Conservation (phyloP, 495 filamentous ascomycete genomes). For the Neurospora discreta region DNA sequence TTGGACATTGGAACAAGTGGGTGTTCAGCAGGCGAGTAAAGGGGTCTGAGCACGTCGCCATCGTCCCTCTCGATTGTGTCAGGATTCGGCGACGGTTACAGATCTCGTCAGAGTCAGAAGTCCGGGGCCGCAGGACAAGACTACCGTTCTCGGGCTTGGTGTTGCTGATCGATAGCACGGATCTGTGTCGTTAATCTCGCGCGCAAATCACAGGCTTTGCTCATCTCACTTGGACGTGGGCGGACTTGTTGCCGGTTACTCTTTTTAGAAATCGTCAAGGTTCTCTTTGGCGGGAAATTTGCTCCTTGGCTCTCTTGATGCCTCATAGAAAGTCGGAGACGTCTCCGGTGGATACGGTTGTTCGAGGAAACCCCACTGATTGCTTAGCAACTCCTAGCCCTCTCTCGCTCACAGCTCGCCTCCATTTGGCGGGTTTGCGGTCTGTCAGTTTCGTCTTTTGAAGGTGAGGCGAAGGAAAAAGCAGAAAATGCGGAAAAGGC, state of each 20-base stretch:
- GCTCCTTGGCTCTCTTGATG: not conserved
- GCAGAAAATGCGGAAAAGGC: not conserved
- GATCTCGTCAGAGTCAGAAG: not conserved
- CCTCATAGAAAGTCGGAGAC: not conserved
- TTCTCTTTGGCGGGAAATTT: not conserved
- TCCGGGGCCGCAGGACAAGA: not conserved
- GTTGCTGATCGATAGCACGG: not conserved
- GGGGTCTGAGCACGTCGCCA: not conserved
- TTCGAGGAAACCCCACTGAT: not conserved
- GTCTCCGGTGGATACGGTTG: not conserved
- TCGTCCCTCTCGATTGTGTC: not conserved
- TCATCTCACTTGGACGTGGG: not conserved
- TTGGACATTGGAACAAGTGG: not conserved
- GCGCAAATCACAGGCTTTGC: not conserved
- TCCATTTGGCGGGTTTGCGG: not conserved
- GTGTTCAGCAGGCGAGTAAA: not conserved
- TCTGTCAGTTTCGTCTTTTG: not conserved
- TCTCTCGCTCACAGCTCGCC: not conserved
- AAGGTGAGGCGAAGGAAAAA: not conserved
- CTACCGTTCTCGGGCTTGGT: not conserved
- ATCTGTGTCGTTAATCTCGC: not conserved
- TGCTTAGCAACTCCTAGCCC: not conserved
- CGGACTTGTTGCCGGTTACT: not conserved
- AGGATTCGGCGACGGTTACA: not conserved
- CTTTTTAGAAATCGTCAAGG: not conserved